Percentiles rank a stretch among this genome's conserved stretches.
phyloP scores from a whole-genome alignment of 176 grass and related monocot genomes.

The Aegilops umbellulata region DNA sequence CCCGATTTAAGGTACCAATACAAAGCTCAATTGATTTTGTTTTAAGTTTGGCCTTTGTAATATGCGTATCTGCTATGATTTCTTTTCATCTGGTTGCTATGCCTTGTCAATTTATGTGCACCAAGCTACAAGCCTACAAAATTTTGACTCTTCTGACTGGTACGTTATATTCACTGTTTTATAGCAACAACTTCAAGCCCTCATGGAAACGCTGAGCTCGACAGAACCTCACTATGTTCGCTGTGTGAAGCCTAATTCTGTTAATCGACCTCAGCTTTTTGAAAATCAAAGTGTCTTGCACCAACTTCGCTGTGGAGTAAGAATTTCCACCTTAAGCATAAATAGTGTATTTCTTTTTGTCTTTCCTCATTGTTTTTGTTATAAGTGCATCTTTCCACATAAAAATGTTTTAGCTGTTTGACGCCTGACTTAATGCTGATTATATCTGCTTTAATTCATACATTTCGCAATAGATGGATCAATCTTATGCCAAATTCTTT shows the following conservation, averaged over 20 bases:
- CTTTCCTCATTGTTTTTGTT: background rate
- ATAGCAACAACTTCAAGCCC: slow-evolving; percentile 99
- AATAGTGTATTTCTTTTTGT: slow-evolving; percentile 16
- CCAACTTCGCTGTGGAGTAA: slow-evolving; percentile 97
- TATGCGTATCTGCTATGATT: background rate
- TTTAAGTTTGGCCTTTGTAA: slow-evolving; percentile 13
- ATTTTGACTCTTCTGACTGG: slow-evolving; percentile 17
- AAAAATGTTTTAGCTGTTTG: background rate
- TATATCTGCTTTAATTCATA: slow-evolving; percentile 6
- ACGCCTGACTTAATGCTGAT: slow-evolving; percentile 10
- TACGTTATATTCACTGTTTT: slow-evolving; percentile 19
- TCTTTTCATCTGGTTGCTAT: background rate
- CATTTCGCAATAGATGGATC: background rate
- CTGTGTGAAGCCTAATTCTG: slow-evolving; percentile 95
- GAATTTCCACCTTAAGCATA: slow-evolving; percentile 32
- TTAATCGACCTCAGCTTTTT: slow-evolving; percentile 88
- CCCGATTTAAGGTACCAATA: slow-evolving; percentile 88
- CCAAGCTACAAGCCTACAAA: background rate
- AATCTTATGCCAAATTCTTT: slow-evolving; percentile 3
- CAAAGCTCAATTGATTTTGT: background rate
- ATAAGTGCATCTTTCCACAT: background rate
- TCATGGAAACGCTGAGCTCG: slow-evolving; percentile 92
- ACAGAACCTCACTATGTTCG: slow-evolving; percentile 96
- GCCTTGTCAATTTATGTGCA: slow-evolving; percentile 4
- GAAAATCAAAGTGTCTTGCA: slow-evolving; percentile 98